Evolutionary conservation across 75 land plant genomes (phyloP).

Genomic region (Larix kaempferi): DNA sequence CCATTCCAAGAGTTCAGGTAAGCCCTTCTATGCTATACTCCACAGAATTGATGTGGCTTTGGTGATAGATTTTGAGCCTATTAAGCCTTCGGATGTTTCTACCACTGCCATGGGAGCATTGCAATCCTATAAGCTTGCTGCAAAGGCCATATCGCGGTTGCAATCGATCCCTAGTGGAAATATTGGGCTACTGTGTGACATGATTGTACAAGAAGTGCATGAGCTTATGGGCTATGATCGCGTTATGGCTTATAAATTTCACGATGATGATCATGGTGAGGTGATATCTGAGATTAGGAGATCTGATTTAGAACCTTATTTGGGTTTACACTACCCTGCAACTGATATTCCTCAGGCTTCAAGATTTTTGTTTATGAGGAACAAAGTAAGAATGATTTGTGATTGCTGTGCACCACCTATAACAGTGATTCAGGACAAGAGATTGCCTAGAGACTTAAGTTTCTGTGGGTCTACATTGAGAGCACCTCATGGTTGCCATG

Average conservation of each 20-base stretch:
- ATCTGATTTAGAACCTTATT: slow-evolving; percentile 84
- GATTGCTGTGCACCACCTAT: slow-evolving; percentile 78
- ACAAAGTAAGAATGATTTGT: slow-evolving; percentile 88
- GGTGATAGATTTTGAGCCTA: slow-evolving; percentile 82
- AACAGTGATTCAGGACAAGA: slow-evolving; percentile 68
- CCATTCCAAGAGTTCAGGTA: slow-evolving; percentile 70
- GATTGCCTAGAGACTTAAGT: slow-evolving; percentile 54
- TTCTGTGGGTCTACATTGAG: slow-evolving; percentile 85
- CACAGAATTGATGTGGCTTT: slow-evolving; percentile 72
- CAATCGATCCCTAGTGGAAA: slow-evolving; percentile 79
- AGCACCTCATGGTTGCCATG: slow-evolving; percentile 91
- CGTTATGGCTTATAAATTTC: slow-evolving; percentile 93
- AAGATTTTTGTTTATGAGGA: slow-evolving; percentile 80
- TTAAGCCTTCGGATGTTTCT: slow-evolving; percentile 54
- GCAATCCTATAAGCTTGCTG: slow-evolving; percentile 85
- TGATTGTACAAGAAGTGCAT: slow-evolving; percentile 75
- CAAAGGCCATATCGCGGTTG: slow-evolving; percentile 73
- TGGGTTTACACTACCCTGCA: slow-evolving; percentile 93
- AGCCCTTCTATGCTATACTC: slow-evolving; percentile 83
- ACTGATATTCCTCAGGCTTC: slow-evolving; percentile 97
- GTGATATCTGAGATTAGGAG: slow-evolving; percentile 68
- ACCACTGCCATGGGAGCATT: slow-evolving; percentile 75
- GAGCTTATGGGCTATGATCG: slow-evolving; percentile 84
- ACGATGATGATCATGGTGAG: slow-evolving; percentile 97
- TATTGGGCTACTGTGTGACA: slow-evolving; percentile 67